Conservation (phyloP, 148 eudicot genomes). For the Chenopodium formosanum region DNA sequence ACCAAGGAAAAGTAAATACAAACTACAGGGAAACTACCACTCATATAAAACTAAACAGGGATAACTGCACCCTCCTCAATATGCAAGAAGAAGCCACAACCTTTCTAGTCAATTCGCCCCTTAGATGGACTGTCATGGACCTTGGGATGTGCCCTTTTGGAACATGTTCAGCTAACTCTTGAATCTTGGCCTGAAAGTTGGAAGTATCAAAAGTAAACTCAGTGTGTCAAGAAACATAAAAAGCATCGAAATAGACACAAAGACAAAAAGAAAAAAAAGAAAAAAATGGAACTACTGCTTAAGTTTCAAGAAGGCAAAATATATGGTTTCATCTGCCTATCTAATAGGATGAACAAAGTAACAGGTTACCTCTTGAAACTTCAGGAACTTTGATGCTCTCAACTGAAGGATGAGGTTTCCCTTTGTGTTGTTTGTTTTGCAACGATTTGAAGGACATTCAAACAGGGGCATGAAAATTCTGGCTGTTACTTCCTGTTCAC, state of each 20-base stretch:
- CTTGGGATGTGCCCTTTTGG: constrained; percentile 99
- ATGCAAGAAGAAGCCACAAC: constrained; percentile 35
- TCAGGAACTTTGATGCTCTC: constrained; percentile 94
- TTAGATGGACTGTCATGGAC: constrained; percentile 84
- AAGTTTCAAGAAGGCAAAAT: background rate
- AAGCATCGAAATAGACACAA: background rate
- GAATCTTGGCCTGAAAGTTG: constrained; percentile 78
- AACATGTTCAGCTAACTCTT: constrained; percentile 95
- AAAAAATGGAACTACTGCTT: background rate
- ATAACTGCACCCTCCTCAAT: background rate
- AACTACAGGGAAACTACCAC: background rate
- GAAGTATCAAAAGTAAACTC: constrained; percentile 3
- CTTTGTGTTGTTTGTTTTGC: constrained; percentile 64
- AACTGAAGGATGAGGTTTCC: constrained; percentile 93
- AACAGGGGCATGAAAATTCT: constrained; percentile 94
- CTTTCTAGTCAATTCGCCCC: constrained; percentile 99
- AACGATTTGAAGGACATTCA: constrained; percentile 86
- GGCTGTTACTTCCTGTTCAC: constrained; percentile 87
- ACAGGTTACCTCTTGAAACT: constrained; percentile 81
- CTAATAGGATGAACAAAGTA: background rate
- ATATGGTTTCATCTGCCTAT: background rate
- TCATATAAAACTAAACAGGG: background rate
- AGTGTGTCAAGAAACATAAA: background rate
- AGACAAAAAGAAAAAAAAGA: no score
- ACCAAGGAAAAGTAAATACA: constrained; percentile 1